These are phyloP conservation scores for Phytophthora hybrid DNA, from an alignment of 352 stramenopile species.

Conservation along the genomic window DNA sequence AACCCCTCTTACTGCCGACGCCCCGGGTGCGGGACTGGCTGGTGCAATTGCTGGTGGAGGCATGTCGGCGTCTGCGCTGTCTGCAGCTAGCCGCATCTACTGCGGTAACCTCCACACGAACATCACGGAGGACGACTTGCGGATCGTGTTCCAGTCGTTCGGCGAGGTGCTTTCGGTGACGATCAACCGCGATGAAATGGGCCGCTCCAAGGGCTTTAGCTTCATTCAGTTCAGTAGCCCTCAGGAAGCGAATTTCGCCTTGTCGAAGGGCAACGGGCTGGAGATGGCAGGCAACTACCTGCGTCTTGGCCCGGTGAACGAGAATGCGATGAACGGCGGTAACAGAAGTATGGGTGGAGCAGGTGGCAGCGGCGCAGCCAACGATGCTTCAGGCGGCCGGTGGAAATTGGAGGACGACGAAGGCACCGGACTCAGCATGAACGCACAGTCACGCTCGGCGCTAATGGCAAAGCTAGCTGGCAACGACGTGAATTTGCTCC, in stretches of 20 bases:
- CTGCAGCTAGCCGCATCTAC: conserved; percentile 83
- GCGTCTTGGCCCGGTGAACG: conserved; percentile 77
- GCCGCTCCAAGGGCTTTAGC: conserved; percentile 85
- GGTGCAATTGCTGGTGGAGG: conserved; percentile 28
- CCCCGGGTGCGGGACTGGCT: conserved; percentile 25
- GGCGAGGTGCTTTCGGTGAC: conserved; percentile 87
- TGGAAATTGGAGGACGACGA: conserved; percentile 93
- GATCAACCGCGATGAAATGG: conserved; percentile 90
- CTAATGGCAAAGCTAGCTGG: conserved; percentile 93
- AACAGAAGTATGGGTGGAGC: conserved; percentile 33
- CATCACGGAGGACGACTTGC: conserved; percentile 90
- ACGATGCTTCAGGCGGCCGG: conserved; percentile 32
- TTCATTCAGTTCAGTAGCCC: conserved; percentile 90
- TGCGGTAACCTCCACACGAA: conserved; percentile 92
- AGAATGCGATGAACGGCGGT: conserved; percentile 55
- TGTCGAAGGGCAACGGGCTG: conserved; percentile 89
- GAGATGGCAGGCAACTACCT: conserved; percentile 88
- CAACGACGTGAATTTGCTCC: conserved; percentile 78
- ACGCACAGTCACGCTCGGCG: conserved; percentile 77
- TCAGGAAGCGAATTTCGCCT: conserved; percentile 86
- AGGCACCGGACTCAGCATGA: conserved; percentile 84
- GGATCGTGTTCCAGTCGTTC: conserved; percentile 84
- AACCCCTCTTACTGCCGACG: conserved; percentile 33
- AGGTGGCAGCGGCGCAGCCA: conserved; percentile 30
- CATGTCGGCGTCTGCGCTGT: conserved; percentile 51